Evolutionary conservation across 2,329 filamentous ascomycete species (phyloP).

Genomic region (Sarocladium kiliense): DNA sequence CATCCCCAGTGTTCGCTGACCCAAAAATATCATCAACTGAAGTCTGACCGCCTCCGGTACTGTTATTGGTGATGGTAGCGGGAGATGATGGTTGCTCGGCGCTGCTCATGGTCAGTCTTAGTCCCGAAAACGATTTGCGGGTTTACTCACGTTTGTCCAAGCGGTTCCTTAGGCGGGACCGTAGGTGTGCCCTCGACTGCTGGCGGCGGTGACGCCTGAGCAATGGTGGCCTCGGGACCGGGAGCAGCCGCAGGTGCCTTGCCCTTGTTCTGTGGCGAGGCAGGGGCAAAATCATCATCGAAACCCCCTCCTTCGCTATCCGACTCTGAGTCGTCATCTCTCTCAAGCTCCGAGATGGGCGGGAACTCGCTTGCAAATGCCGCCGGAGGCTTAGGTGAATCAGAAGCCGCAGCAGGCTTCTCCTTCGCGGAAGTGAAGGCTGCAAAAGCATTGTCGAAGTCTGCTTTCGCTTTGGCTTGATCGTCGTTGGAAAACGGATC

Average conservation of each 20-base stretch:
- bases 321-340: constrained; percentile 78
- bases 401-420: constrained; percentile 27
- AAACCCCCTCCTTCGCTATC: constrained; percentile 78
- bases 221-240: neutral
- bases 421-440: constrained; percentile 57
- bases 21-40: constrained; percentile 39
- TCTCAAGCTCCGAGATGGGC: constrained; percentile 81
- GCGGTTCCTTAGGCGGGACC: constrained; percentile 19
- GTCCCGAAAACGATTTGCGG: neutral
- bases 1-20: constrained; percentile 20
- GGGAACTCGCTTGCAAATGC: constrained; percentile 78
- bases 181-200: constrained; percentile 11
- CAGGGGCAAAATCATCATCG: constrained; percentile 84
- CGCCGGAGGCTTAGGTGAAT: constrained; percentile 37
- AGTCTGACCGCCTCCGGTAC: constrained; percentile 18
- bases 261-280: constrained; percentile 32
- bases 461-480: constrained; percentile 63
- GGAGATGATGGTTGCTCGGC: constrained; percentile 26
- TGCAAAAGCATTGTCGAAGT: constrained; percentile 82
- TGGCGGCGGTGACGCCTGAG: constrained; percentile 11
- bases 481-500: constrained; percentile 51
- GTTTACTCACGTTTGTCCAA: neutral
- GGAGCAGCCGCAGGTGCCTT: constrained; percentile 7
- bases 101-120: constrained; percentile 16
- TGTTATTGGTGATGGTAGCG: constrained; percentile 22